phyloP scores from a whole-genome alignment of 495 filamentous ascomycete species.

The Xylaria venustula region DNA sequence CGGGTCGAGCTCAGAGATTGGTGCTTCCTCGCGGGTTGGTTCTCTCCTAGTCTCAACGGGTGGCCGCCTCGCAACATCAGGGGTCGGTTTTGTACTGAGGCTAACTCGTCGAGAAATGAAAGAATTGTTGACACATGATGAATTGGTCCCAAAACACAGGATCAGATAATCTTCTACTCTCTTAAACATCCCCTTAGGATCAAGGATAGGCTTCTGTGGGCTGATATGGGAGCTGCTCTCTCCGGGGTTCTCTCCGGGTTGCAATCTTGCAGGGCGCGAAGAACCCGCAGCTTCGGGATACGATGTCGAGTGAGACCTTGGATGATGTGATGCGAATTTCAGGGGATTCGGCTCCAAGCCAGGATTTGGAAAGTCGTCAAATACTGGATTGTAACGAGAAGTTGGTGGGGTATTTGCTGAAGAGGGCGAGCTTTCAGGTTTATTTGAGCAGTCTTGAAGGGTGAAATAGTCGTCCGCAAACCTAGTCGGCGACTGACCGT shows the following conservation, averaged over 20 bases:
- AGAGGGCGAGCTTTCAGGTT: constrained; percentile 20
- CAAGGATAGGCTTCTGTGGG: constrained; percentile 21
- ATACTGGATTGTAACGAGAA: constrained; percentile 23
- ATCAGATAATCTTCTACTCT: constrained; percentile 75
- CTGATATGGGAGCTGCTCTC: constrained; percentile 9
- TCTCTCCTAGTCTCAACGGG: constrained; percentile 29
- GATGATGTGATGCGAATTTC: constrained; percentile 20
- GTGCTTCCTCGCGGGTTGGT: constrained; percentile 26
- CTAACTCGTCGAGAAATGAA: constrained; percentile 54
- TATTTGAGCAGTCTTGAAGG: constrained; percentile 13
- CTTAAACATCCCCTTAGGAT: constrained; percentile 58
- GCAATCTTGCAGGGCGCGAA: constrained; percentile 15
- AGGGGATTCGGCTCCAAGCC: constrained; percentile 31
- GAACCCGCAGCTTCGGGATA: constrained; percentile 33
- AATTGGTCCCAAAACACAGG: constrained; percentile 62
- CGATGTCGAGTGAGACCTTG: constrained; percentile 40
- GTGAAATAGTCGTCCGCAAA: constrained; percentile 19
- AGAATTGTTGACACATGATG: constrained; percentile 71
- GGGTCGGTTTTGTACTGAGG: constrained; percentile 24
- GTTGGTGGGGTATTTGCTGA: constrained; percentile 19
- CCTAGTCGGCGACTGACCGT: constrained; percentile 12
- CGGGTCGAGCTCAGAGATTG: constrained; percentile 58
- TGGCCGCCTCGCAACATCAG: constrained; percentile 20
- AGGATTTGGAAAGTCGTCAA: constrained; percentile 23
- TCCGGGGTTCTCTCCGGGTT: background rate